Base-by-base conservation (phyloP, 192 early-diverging fungal genomes). In the Umbelopsis sp. region DNA sequence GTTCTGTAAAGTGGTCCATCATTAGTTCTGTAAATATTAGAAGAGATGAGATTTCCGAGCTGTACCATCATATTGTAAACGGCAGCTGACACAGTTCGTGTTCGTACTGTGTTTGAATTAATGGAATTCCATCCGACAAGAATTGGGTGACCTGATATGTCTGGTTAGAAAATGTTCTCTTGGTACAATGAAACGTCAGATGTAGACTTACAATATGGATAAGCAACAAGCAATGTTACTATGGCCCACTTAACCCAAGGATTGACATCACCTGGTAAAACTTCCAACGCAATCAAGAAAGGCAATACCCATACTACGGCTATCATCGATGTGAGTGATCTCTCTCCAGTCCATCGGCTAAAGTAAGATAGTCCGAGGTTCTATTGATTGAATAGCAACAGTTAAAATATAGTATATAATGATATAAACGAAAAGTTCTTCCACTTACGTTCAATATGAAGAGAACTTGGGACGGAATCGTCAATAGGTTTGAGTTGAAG, bases 1-100 rank as follows among this genome's bases (percentile, higher is more conserved):
- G 65, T 43, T 24, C 84, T 71, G 53, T 82, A 88, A 0, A 76
- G 74, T 0, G 86, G 86, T 2, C 79, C 80, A 52, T 86, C 80
- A 12, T 80, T 71, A 4, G 67, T 44, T 14, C 72, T 66, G 67
- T 80, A 82, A 43, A 84, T 56, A 12, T 79, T 81, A 1, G 77
- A 9, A 25, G 70, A 76, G 1, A 75, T 71, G 31, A 81, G 77
- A 41, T 52, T 70, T 8, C 74, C 73, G 26, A 81, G 31, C 38
- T 80, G 77, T 32, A 83, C 82, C 5, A 79, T 79, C 21, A 83
- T 83, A 43, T 79, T 81, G 70, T 83, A 83, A 69, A 83, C 79
- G 68, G 78, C 74, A 7, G 79, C 51, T 3, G 74, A 72, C 21
- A 83, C 79, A 1, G 82, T 79, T n/a, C 82, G 73, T 21, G 77